Percentiles rank a stretch among this genome's conserved stretches.
Evolutionary conservation across 148 eudicot species (phyloP).

Genomic region (Camellia japonica): DNA sequence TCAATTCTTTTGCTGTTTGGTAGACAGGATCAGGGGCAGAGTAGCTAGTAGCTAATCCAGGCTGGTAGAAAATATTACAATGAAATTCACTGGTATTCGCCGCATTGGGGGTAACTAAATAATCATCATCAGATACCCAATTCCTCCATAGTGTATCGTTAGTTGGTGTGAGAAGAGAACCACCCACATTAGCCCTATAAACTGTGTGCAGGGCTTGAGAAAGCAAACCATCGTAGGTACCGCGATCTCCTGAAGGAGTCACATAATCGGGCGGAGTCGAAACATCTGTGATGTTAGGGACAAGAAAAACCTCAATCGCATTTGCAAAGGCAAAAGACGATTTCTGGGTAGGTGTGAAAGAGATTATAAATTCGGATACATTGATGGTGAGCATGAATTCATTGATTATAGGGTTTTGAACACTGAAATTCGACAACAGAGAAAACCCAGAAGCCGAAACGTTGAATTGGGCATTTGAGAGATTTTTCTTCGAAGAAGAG

Average conservation of each 20-base stretch:
- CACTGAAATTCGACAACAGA: no score
- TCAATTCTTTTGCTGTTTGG: slow-evolving; percentile 26
- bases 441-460: no score
- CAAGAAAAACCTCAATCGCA: no score
- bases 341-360: no score
- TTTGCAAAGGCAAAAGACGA: no score
- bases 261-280: background rate
- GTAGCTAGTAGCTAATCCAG: slow-evolving; percentile 3
- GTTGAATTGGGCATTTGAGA: no score
- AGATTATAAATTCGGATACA: no score
- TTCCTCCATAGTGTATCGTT: slow-evolving; percentile 24
- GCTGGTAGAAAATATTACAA: background rate
- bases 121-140: slow-evolving; percentile 26
- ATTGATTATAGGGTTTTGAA: no score
- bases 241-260: slow-evolving; percentile 15
- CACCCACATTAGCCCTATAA: slow-evolving; percentile 35
- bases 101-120: background rate
- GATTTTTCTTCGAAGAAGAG: no score
- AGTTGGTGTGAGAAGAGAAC: background rate
- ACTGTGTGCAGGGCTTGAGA: slow-evolving; percentile 11
- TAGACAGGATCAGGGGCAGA: slow-evolving; percentile 30
- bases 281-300: slow-evolving; percentile 11
- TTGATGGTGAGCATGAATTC: no score
- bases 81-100: background rate
- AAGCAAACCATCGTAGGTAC: background rate